These are phyloP conservation scores for Puccinia hordei DNA, from an alignment of 1,284 basidiomycete genomes.

Conservation along the genomic window DNA sequence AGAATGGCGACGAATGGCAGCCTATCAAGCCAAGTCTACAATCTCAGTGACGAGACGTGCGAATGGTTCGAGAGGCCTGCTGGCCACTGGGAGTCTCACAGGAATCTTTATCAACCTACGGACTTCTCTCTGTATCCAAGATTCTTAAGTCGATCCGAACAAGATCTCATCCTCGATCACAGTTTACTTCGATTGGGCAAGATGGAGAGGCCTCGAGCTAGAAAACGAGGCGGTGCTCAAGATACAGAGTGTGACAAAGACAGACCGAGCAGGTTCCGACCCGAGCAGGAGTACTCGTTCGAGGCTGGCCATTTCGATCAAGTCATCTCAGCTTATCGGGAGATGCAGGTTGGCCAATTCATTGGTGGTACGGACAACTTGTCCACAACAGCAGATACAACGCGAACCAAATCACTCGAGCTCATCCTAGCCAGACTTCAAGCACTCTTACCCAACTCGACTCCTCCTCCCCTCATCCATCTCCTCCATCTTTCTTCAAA, in stretches of 20 bases:
- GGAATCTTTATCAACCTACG: neutral
- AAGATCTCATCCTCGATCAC: slow-evolving; percentile 16
- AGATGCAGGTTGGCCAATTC: slow-evolving; percentile 17
- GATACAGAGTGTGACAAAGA: neutral
- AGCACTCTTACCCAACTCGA: neutral
- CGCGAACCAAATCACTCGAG: neutral
- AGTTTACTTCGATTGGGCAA: slow-evolving; percentile 12
- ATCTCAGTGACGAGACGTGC: neutral
- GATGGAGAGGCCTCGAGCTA: neutral
- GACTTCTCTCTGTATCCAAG: slow-evolving; percentile 27
- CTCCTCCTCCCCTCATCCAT: slow-evolving; percentile 32
- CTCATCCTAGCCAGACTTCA: neutral
- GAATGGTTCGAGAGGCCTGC: slow-evolving; percentile 19
- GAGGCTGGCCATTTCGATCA: slow-evolving; percentile 40
- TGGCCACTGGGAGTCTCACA: slow-evolving; percentile 11
- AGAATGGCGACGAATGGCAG: too few species aligned
- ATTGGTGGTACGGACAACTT: neutral
- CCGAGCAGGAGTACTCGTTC: slow-evolving; percentile 30
- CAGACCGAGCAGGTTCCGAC: neutral
- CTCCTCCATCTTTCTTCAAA: slow-evolving; percentile 43
- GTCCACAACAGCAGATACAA: neutral
- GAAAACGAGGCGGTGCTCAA: neutral
- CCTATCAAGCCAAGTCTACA: neutral
- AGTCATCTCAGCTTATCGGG: slow-evolving; percentile 39
- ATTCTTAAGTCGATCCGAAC: slow-evolving; percentile 24